These are phyloP conservation scores for Epichloe brachyelytri DNA, from an alignment of 2,329 filamentous ascomycete genomes.

Conservation along the genomic window DNA sequence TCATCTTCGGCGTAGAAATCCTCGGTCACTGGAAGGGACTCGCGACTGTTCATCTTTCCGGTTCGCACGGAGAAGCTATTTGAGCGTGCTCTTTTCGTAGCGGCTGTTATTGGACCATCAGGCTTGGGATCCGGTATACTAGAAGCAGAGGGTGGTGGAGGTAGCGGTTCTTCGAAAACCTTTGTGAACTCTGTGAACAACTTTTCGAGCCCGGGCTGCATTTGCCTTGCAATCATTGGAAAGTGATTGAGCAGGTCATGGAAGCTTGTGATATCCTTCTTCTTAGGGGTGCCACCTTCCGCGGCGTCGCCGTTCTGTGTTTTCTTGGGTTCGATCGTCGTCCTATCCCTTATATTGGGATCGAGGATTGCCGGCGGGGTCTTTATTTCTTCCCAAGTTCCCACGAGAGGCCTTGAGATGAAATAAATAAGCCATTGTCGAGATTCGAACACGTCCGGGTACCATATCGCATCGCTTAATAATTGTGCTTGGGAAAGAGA, in stretches of 20 bases:
- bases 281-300: conserved; percentile 37
- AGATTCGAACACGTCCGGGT: conserved; percentile 76
- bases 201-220: conserved; percentile 83
- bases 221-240: conserved; percentile 89
- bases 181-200: conserved; percentile 81
- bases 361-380: conserved; percentile 53
- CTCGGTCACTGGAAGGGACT: conserved; percentile 38
- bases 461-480: conserved; percentile 73
- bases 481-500: conserved; percentile 79
- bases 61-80: conserved; percentile 29
- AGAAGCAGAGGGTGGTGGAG: conserved; percentile 53
- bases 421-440: conserved; percentile 96
- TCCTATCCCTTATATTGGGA: conserved; percentile 28
- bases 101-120: conserved; percentile 41
- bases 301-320: conserved; percentile 24
- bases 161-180: conserved; percentile 74
- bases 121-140: conserved; percentile 46
- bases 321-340: conserved; percentile 24
- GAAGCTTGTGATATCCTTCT: conserved; percentile 87
- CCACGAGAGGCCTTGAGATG: conserved; percentile 79
- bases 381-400: conserved; percentile 64
- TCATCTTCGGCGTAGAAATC: conserved; percentile 74
- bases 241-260: conserved; percentile 82
- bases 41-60: conserved; percentile 19
- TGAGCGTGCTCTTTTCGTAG: conserved; percentile 42